Percentiles rank a stretch among this genome's conserved stretches.
Evolutionary conservation across 78 protist genomes (phyloP).

Genomic region (Tieghemostelium lacteum): DNA sequence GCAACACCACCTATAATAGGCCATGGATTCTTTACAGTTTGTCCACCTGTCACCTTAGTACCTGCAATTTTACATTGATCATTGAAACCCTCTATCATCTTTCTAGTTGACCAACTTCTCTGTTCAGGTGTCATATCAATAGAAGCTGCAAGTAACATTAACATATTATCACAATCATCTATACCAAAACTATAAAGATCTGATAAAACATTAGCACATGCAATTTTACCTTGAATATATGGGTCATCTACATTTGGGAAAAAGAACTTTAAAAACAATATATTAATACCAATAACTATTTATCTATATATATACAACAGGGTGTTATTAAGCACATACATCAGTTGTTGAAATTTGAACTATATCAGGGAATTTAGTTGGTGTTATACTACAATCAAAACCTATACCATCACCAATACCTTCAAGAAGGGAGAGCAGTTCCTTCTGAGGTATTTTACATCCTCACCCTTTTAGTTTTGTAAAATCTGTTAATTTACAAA

Average conservation of each 20-base stretch:
- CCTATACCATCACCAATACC: slow-evolving; percentile 68
- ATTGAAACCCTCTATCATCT: slow-evolving; percentile 87
- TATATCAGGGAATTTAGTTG: slow-evolving; percentile 47
- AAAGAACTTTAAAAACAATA: slow-evolving; percentile 82
- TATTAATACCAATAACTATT: background rate
- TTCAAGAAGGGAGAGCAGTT: slow-evolving; percentile 85
- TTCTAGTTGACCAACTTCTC: slow-evolving; percentile 42
- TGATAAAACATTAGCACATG: slow-evolving; percentile 92
- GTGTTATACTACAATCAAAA: slow-evolving; percentile 86
- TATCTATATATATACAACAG: background rate
- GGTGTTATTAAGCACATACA: slow-evolving; percentile 21
- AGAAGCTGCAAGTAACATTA: slow-evolving; percentile 91
- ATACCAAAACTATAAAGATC: slow-evolving; percentile 94
- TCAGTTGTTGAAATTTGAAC: slow-evolving; percentile 91
- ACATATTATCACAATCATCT: slow-evolving; percentile 87
- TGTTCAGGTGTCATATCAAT: slow-evolving; percentile 80
- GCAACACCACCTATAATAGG: slow-evolving; percentile 96
- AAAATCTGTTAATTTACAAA: slow-evolving; percentile 82
- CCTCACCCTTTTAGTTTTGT: slow-evolving; percentile 93
- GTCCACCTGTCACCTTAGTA: slow-evolving; percentile 92
- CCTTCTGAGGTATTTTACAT: slow-evolving; percentile 90
- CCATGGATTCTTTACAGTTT: slow-evolving; percentile 86
- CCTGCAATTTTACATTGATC: slow-evolving; percentile 73
- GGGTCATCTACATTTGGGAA: slow-evolving; percentile 95
- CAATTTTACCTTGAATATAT: slow-evolving; percentile 89